Percentiles rank a stretch among this genome's conserved stretches.
phyloP scores from a whole-genome alignment of 805 yeast genomes.

The Wickerhamomyces bovis region DNA sequence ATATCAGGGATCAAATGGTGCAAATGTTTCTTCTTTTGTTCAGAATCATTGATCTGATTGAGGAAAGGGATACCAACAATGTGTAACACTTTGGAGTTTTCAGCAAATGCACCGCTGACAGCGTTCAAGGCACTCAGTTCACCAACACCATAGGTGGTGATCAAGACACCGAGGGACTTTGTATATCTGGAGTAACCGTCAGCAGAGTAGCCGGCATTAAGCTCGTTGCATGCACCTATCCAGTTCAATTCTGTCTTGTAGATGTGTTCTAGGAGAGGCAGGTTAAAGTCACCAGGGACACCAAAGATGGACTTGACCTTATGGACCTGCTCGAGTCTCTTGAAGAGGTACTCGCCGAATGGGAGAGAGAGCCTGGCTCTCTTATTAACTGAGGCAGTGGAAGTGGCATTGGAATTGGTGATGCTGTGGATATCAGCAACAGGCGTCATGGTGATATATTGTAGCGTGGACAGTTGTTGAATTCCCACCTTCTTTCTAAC shows the following conservation, averaged over 20 bases:
- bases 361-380: slow-evolving; percentile 30
- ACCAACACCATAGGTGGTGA: slow-evolving; percentile 81
- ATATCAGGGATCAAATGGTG: slow-evolving; percentile 60
- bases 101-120: slow-evolving; percentile 76
- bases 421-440: not conserved
- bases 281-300: slow-evolving; percentile 75
- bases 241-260: slow-evolving; percentile 53
- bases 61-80: slow-evolving; percentile 63
- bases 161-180: slow-evolving; percentile 56
- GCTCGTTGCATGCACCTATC: slow-evolving; percentile 84
- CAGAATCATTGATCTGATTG: slow-evolving; percentile 22
- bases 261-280: slow-evolving; percentile 60
- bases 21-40: slow-evolving; percentile 27
- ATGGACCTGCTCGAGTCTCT: slow-evolving; percentile 43
- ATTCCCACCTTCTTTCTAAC: too few species aligned
- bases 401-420: not conserved
- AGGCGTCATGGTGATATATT: not conserved
- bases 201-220: slow-evolving; percentile 84
- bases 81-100: slow-evolving; percentile 71
- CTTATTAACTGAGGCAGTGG: too few species aligned
- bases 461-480: not conserved
- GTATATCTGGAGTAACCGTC: slow-evolving; percentile 79
- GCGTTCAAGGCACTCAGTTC: slow-evolving; percentile 84
- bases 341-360: slow-evolving; percentile 61
- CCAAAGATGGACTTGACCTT: slow-evolving; percentile 64